These are phyloP conservation scores for Wickerhamiella occidentalis DNA, from an alignment of 805 yeast genomes.

Conservation along the genomic window DNA sequence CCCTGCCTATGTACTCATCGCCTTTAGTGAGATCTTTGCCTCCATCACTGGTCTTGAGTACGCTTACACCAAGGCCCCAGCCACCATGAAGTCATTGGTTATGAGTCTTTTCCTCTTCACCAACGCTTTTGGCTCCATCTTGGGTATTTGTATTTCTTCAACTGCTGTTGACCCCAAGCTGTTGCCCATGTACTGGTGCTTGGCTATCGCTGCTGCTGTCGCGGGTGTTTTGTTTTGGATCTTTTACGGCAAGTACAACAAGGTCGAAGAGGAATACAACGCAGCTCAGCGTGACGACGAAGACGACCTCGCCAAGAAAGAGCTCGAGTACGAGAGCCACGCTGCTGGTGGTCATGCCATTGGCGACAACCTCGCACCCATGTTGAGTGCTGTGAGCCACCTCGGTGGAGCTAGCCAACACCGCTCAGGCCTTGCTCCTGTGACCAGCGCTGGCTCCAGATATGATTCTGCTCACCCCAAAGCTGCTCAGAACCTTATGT, in stretches of 20 bases:
- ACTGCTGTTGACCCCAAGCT: constrained; percentile 58
- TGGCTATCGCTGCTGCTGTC: constrained; percentile 45
- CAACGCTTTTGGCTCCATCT: constrained; percentile 64
- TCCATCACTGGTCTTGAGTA: constrained; percentile 73
- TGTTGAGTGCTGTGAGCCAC: constrained; percentile 8
- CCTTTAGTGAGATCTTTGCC: constrained; percentile 65
- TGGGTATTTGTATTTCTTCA: constrained; percentile 61
- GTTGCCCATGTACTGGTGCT: constrained; percentile 55
- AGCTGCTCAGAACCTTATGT: constrained; percentile 1
- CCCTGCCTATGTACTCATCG: constrained; percentile 64
- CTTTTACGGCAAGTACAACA: constrained; percentile 42
- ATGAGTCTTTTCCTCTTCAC: constrained; percentile 54
- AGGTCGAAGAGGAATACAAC: constrained; percentile 46
- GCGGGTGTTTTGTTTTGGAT: constrained; percentile 55
- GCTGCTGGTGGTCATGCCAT: constrained; percentile 11
- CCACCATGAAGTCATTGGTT: constrained; percentile 50
- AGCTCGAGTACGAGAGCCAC: neutral
- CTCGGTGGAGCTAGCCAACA: neutral
- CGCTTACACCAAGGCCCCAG: constrained; percentile 75
- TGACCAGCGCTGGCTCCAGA: neutral
- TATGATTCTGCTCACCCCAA: neutral
- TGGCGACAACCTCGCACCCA: constrained; percentile 9
- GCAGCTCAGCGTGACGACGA: constrained; percentile 31
- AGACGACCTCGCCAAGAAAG: neutral
- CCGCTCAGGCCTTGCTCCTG: neutral